Evolutionary conservation across 2,329 filamentous ascomycete genomes (phyloP), one percentile per base, ranked within the genome.

Genomic region (Sporothrix mexicana): DNA sequence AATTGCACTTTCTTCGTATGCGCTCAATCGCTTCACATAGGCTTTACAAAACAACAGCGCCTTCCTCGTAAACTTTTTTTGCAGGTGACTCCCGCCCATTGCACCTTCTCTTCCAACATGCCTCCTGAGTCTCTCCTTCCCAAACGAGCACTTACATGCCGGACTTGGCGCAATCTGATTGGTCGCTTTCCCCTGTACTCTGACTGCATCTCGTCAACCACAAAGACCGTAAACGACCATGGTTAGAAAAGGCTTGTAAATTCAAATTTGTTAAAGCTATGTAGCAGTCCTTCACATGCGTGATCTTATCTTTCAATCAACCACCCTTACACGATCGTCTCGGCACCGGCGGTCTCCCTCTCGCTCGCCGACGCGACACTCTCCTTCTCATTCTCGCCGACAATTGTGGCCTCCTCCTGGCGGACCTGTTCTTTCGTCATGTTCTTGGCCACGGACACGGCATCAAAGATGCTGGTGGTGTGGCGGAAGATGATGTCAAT

Each of bases 401-500:
- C 62, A 12, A 41, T 20, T 17, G 41, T 30, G 23, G 67, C 67
- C 23, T 69, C 67, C 13, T 69, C 67, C 36, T 59, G 67, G n/a
- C 67, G 49, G 3, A 55, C 20, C 41, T 59, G 51, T 5, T 69
- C 67, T 12, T 23, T 69, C 2, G 67, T 69, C 36, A 69, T 43
- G 17, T 59, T 59, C 67, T 59, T 59, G 15, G 67, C 51, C 4
- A 69, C 67, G 1, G 67, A 69, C 20, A 72, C 70, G 5, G 51
- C 49, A n/a, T 72, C n/a, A 45, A 72, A 67, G 45, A 72, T 51
- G 51, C 62, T 59, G 12, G 49, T 72, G 23, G 62, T 72, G 20
- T 72, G 64, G 25, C 53, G 51, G 59, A 80, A 80, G 73, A 93
- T 90, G 72, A 88, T 84, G 77, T 93, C 91, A 80, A 93, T 89